Evolutionary conservation across 371 early-diverging fungal species (phyloP).

Genomic region (Syncephalastrum contaminatum): DNA sequence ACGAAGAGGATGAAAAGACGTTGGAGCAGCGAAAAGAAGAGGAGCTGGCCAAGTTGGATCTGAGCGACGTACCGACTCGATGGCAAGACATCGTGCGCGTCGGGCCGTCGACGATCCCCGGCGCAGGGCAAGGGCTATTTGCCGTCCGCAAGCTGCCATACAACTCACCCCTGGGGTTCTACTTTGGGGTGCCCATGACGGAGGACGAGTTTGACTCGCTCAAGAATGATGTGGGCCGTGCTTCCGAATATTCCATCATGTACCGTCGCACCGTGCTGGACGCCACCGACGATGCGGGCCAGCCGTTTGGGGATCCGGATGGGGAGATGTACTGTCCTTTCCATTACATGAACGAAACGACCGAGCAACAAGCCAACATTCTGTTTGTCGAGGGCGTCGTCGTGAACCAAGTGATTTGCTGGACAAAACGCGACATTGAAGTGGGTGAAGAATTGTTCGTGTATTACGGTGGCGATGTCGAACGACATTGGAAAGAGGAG

Average conservation of each 20-base stretch:
- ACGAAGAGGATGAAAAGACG: background rate
- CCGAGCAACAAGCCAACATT: conserved; percentile 58
- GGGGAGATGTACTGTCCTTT: conserved; percentile 79
- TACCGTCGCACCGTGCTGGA: conserved; percentile 83
- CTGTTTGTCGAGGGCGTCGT: conserved; percentile 73
- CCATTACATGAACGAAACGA: conserved; percentile 88
- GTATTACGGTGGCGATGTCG: conserved; percentile 69
- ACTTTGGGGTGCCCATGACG: conserved; percentile 88
- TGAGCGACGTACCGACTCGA: conserved; percentile 27
- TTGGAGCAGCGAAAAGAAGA: conserved; percentile 10
- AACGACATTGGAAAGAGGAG: conserved; percentile 31
- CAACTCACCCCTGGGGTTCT: conserved; percentile 74
- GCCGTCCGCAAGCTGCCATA: conserved; percentile 68
- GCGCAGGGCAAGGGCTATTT: conserved; percentile 71
- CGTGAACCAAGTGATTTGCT: conserved; percentile 83
- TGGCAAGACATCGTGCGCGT: conserved; percentile 55
- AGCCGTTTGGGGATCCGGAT: conserved; percentile 64
- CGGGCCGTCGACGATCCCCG: conserved; percentile 20
- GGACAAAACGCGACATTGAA: conserved; percentile 65
- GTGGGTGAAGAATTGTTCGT: conserved; percentile 82
- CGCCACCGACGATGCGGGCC: conserved; percentile 78
- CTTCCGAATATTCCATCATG: conserved; percentile 74
- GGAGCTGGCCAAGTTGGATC: conserved; percentile 23
- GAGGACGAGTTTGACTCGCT: conserved; percentile 82
- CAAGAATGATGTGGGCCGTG: conserved; percentile 77